These are phyloP conservation scores for Ajuga reptans DNA, from an alignment of 305 asterid species.

Conservation along the genomic window DNA sequence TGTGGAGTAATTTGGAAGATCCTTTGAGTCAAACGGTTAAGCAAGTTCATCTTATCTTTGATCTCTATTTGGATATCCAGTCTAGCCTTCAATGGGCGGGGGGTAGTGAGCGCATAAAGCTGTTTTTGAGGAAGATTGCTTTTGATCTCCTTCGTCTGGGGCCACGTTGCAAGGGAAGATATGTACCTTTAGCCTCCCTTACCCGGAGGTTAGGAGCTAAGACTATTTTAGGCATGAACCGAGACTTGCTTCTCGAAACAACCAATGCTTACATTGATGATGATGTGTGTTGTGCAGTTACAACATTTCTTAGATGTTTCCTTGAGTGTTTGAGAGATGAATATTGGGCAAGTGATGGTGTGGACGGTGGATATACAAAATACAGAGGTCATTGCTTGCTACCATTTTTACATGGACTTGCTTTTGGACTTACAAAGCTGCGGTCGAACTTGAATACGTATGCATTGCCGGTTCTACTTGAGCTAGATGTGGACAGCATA, in stretches of 20 bases:
- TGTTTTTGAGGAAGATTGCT: slow-evolving; percentile 62
- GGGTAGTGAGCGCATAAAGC: slow-evolving; percentile 53
- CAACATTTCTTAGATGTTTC: slow-evolving; percentile 76
- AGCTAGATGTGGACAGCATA: slow-evolving; percentile 71
- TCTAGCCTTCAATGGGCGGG: slow-evolving; percentile 53
- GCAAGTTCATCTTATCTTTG: slow-evolving; percentile 91
- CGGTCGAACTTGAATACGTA: slow-evolving; percentile 86
- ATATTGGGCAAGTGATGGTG: slow-evolving; percentile 77
- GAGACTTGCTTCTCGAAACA: slow-evolving; percentile 61
- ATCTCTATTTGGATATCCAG: slow-evolving; percentile 77
- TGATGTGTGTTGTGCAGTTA: slow-evolving; percentile 89
- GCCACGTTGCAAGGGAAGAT: slow-evolving; percentile 94
- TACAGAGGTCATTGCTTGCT: slow-evolving; percentile 70
- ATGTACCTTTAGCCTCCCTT: slow-evolving; percentile 72
- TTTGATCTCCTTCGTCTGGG: slow-evolving; percentile 73
- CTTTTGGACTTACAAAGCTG: slow-evolving; percentile 68
- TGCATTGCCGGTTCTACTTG: slow-evolving; percentile 82
- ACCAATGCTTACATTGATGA: slow-evolving; percentile 70
- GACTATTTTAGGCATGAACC: slow-evolving; percentile 59
- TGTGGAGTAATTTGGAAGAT: slow-evolving; percentile 96
- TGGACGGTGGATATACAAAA: slow-evolving; percentile 57
- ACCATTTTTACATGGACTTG: slow-evolving; percentile 70
- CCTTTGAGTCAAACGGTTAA: slow-evolving; percentile 94
- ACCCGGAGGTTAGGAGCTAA: slow-evolving; percentile 84
- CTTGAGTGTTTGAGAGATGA: slow-evolving; percentile 86